phyloP scores from a whole-genome alignment of 2,329 filamentous ascomycete genomes.

The Scopulariopsis brevicaulis region DNA sequence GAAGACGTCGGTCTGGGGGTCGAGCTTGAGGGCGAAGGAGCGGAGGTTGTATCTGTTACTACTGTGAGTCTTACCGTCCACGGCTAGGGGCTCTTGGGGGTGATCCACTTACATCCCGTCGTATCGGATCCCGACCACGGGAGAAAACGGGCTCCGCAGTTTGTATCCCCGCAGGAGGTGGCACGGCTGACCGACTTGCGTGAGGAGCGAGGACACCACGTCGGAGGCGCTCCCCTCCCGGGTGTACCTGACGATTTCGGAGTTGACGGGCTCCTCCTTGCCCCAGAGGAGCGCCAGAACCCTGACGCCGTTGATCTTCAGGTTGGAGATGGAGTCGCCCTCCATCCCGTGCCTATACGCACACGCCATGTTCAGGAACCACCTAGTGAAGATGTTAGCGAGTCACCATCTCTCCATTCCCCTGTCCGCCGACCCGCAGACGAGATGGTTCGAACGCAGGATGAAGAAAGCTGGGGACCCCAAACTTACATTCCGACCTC shows the following conservation, averaged over 20 bases:
- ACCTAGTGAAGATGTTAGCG: slow-evolving; percentile 22
- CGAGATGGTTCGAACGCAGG: neutral
- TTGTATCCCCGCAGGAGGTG: slow-evolving; percentile 39
- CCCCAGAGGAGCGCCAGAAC: slow-evolving; percentile 39
- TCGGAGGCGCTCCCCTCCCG: slow-evolving; percentile 29
- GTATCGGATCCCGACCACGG: slow-evolving; percentile 40
- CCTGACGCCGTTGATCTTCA: slow-evolving; percentile 29
- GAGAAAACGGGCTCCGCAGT: slow-evolving; percentile 39
- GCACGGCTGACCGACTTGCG: slow-evolving; percentile 34
- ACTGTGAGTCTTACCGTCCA: neutral
- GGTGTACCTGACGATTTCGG: slow-evolving; percentile 27
- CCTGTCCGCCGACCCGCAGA: neutral
- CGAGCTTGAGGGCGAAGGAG: slow-evolving; percentile 32
- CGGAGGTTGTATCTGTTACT: slow-evolving; percentile 32
- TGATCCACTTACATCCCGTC: slow-evolving; percentile 38
- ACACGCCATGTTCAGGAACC: slow-evolving; percentile 46
- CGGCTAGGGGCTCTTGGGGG: neutral
- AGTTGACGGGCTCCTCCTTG: slow-evolving; percentile 28
- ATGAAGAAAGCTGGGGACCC: neutral
- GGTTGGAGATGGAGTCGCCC: slow-evolving; percentile 26
- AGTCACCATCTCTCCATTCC: neutral
- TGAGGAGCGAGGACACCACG: slow-evolving; percentile 36
- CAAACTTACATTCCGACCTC: slow-evolving; percentile 33
- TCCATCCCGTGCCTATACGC: slow-evolving; percentile 45
- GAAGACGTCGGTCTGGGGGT: slow-evolving; percentile 25